Evolutionary conservation across 2,329 filamentous ascomycete species (phyloP).

Genomic region (Aspergillus puulaauensis): DNA sequence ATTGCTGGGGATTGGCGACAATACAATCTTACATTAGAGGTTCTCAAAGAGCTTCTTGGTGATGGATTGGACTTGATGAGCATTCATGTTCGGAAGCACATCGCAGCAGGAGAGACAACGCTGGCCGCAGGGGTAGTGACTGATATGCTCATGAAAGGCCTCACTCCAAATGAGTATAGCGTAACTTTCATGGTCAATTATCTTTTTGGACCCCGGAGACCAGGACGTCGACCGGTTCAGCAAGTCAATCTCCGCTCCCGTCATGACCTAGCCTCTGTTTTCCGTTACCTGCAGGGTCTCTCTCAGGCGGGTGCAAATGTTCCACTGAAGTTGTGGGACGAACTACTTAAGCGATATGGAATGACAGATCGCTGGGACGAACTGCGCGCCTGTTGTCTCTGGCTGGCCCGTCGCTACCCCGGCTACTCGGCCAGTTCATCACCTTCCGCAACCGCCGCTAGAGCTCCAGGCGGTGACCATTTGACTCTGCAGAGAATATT

Average conservation of each 20-base stretch:
- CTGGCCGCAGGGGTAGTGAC: conserved; percentile 39
- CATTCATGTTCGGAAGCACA: conserved; percentile 41
- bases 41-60: conserved; percentile 46
- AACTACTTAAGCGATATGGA: conserved; percentile 60
- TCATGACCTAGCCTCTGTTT: conserved; percentile 44
- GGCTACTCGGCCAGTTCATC: conserved; percentile 32
- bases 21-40: conserved; percentile 56
- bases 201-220: conserved; percentile 31
- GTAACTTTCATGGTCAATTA: conserved; percentile 44
- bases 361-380: conserved; percentile 55
- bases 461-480: conserved; percentile 15
- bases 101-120: conserved; percentile 32
- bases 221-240: conserved; percentile 22
- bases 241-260: conserved; percentile 31
- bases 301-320: conserved; percentile 47
- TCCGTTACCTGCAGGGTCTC: conserved; percentile 49
- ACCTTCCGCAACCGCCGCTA: neutral
- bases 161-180: conserved; percentile 45
- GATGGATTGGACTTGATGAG: conserved; percentile 33
- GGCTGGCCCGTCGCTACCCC: conserved; percentile 49
- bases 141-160: conserved; percentile 50
- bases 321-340: conserved; percentile 52
- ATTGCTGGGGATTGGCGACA: conserved; percentile 51
- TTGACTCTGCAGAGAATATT: conserved; percentile 44
- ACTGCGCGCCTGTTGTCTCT: conserved; percentile 52